A percentile compares a stretch with the other conserved stretches of the same genome.
These are phyloP conservation scores for Pythium utonaiense DNA, from an alignment of 352 stramenopile species.

Conservation along the genomic window DNA sequence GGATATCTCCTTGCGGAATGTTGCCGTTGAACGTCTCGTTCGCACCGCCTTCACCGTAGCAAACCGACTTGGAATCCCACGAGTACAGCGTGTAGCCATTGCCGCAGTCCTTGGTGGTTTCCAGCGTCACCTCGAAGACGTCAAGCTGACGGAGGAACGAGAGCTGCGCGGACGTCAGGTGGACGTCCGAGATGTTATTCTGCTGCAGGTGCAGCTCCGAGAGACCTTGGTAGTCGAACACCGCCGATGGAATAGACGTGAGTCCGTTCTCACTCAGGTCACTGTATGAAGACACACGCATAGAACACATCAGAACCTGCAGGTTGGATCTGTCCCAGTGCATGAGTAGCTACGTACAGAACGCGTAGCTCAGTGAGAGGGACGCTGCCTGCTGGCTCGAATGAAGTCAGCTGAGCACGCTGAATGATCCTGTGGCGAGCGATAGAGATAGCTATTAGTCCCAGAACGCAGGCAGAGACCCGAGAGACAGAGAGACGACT, in stretches of 20 bases:
- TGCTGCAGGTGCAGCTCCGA: conserved; percentile 44
- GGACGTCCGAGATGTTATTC: conserved; percentile 50
- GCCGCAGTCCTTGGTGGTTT: conserved; percentile 35
- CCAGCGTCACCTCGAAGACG: conserved; percentile 44
- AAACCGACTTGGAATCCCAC: conserved; percentile 47
- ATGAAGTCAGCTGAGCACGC: conserved; percentile 49
- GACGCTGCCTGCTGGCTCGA: conserved; percentile 46
- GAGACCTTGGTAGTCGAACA: conserved; percentile 64
- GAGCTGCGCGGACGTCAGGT: conserved; percentile 51
- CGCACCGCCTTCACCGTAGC: conserved; percentile 15
- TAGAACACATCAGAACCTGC: background rate
- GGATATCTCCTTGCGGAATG: conserved; percentile 32
- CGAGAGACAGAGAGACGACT: conserved; percentile 12
- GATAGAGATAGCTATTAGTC: background rate
- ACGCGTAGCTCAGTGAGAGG: conserved; percentile 41
- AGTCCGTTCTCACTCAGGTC: conserved; percentile 64
- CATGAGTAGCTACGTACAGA: conserved; percentile 39
- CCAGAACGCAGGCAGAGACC: no score
- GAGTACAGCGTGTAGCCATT: conserved; percentile 42
- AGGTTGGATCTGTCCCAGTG: background rate
- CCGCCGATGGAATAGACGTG: conserved; percentile 55
- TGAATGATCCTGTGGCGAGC: conserved; percentile 52
- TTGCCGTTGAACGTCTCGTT: conserved; percentile 21
- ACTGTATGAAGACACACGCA: conserved; percentile 27
- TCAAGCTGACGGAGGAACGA: conserved; percentile 48